These are phyloP conservation scores for Ogataea philodendri DNA, from an alignment of 805 yeast genomes.

Conservation along the genomic window DNA sequence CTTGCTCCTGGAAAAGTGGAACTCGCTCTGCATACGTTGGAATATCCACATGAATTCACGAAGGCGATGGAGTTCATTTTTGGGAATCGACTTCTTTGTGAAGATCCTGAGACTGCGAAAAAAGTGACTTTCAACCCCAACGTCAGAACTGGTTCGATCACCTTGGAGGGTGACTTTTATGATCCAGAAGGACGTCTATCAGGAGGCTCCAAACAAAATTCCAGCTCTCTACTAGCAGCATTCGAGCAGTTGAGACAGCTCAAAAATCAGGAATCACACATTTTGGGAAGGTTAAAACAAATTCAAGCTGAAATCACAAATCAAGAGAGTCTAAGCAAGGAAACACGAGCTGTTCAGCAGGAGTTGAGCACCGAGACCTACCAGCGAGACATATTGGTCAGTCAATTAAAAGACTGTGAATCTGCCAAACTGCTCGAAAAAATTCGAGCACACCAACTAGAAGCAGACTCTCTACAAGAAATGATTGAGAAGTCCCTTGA, in stretches of 20 bases:
- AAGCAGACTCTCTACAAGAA: conserved; percentile 42
- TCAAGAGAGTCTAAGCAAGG: conserved; percentile 43
- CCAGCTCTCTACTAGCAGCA: conserved; percentile 56
- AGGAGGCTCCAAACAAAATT: conserved; percentile 80
- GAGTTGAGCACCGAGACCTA: conserved; percentile 57
- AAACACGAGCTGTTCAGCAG: conserved; percentile 56
- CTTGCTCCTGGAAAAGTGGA: conserved; percentile 84
- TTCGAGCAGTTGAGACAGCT: conserved; percentile 57
- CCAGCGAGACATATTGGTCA: conserved; percentile 54
- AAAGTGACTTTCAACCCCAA: conserved; percentile 82
- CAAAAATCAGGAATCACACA: conserved; percentile 40
- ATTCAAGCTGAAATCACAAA: conserved; percentile 41
- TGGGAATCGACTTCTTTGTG: conserved; percentile 85
- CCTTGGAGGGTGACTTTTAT: conserved; percentile 89
- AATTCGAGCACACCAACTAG: conserved; percentile 43
- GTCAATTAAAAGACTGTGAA: conserved; percentile 54
- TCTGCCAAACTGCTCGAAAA: conserved; percentile 55
- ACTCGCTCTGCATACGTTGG: conserved; percentile 78
- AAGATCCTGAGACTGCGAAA: conserved; percentile 85
- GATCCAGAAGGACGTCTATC: conserved; percentile 96
- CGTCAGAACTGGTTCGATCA: conserved; percentile 77
- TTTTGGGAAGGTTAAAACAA: conserved; percentile 40
- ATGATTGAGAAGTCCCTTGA: conserved; percentile 38
- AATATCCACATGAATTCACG: conserved; percentile 64
- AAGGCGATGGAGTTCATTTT: conserved; percentile 90